Conservation (phyloP, 2,329 filamentous ascomycete species). For the Biscogniauxia mediterranea region DNA sequence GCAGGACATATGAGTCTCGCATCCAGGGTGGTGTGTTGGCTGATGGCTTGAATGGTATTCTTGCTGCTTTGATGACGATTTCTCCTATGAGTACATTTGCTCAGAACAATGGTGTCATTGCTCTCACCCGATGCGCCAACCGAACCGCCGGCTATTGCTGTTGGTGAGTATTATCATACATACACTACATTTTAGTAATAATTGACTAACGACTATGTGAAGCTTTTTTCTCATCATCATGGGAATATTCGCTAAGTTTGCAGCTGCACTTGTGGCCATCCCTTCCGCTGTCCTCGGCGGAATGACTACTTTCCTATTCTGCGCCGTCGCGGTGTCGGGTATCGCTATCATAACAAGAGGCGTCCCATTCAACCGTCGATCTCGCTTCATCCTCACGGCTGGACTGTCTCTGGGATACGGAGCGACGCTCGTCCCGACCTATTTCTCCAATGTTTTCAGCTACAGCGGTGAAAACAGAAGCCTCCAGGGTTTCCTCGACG, state of each 20-base stretch:
- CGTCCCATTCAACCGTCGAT: conserved; percentile 73
- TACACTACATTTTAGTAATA: not conserved
- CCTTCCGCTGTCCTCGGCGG: conserved; percentile 65
- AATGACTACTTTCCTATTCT: conserved; percentile 80
- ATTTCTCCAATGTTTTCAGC: conserved; percentile 70
- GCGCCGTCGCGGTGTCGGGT: conserved; percentile 72
- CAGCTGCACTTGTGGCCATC: conserved; percentile 74
- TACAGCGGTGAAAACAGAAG: conserved; percentile 66
- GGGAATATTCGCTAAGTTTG: conserved; percentile 82
- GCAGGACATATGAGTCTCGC: conserved; percentile 68
- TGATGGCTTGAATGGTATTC: conserved; percentile 72
- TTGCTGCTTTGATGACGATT: conserved; percentile 75
- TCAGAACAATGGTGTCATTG: conserved; percentile 83
- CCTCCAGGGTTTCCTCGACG: conserved; percentile 72
- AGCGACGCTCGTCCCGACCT: conserved; percentile 63
- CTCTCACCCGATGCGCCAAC: conserved; percentile 77
- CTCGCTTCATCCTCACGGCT: conserved; percentile 78
- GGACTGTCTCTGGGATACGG: conserved; percentile 71
- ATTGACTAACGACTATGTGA: not conserved
- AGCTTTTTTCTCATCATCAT: conserved; percentile 74
- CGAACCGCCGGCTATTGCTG: conserved; percentile 77
- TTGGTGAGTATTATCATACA: conserved; percentile 39
- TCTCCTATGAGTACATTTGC: conserved; percentile 79
- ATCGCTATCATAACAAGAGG: conserved; percentile 70
- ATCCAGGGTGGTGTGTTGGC: conserved; percentile 79